These are phyloP conservation scores for Carallia pectinifolia DNA, from an alignment of 345 rosid species.

Conservation along the genomic window DNA sequence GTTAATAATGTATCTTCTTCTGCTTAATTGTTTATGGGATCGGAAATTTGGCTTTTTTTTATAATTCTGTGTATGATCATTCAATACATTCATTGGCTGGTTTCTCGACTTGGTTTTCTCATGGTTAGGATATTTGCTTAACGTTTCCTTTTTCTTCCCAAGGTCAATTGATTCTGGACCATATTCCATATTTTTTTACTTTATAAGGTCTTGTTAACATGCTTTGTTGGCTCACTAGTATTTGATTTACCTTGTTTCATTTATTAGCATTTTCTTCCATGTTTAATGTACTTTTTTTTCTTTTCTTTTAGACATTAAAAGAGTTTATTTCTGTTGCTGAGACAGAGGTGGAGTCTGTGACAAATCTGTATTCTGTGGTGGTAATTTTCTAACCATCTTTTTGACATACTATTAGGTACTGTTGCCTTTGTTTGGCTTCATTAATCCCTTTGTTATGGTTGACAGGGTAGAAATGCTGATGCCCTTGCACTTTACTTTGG, in stretches of 20 bases:
- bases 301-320: constrained; percentile 56
- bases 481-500: constrained; percentile 91
- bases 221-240: background rate
- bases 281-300: constrained; percentile 10
- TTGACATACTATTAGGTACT: background rate
- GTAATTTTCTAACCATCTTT: constrained; percentile 41
- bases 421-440: background rate
- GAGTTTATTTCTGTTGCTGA: constrained; percentile 73
- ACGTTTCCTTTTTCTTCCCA: background rate
- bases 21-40: too few species aligned
- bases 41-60: too few species aligned
- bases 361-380: constrained; percentile 80
- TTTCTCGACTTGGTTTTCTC: background rate
- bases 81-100: background rate
- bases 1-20: background rate
- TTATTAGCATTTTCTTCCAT: background rate
- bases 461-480: constrained; percentile 97
- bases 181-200: too few species aligned
- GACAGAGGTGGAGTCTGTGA: constrained; percentile 72
- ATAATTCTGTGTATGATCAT: background rate
- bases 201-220: background rate
- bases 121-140: constrained; percentile 11
- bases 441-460: constrained; percentile 19
- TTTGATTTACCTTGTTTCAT: background rate
- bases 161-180: background rate